These are phyloP conservation scores for Juncus effusus DNA, from an alignment of 176 grass and related monocot species.

Conservation along the genomic window DNA sequence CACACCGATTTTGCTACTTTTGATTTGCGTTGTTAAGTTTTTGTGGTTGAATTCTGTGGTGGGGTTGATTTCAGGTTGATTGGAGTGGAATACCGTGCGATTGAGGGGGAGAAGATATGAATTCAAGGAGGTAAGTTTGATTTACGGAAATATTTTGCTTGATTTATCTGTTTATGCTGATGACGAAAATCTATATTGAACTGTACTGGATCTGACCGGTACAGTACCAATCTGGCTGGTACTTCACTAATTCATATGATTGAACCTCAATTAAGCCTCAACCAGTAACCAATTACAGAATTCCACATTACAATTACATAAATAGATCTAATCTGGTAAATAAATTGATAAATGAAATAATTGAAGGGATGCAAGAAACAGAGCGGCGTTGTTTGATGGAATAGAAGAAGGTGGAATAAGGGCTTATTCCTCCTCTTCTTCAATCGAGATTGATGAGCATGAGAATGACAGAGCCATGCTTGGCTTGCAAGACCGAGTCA, in stretches of 20 bases:
- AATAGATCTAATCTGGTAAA: background rate
- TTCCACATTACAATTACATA: background rate
- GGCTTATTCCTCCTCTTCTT: constrained; percentile 46
- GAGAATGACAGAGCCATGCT: constrained; percentile 76
- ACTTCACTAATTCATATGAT: background rate
- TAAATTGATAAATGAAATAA: background rate
- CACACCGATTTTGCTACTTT: background rate
- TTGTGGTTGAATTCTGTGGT: background rate
- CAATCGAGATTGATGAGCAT: constrained; percentile 77
- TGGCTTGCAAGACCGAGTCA: constrained; percentile 95
- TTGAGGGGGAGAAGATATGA: constrained; percentile 34
- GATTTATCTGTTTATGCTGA: constrained; percentile 8
- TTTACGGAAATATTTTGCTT: background rate
- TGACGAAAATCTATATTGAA: constrained; percentile 25
- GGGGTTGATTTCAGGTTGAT: background rate
- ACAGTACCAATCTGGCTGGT: background rate
- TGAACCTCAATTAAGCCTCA: constrained; percentile 3
- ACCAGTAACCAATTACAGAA: background rate
- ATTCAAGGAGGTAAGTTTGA: constrained; percentile 51
- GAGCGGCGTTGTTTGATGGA: constrained; percentile 79
- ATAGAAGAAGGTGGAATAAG: constrained; percentile 85
- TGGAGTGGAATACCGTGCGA: constrained; percentile 9
- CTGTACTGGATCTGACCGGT: background rate
- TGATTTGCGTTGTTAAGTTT: background rate
- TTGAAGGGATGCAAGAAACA: constrained; percentile 32